phyloP scores from a whole-genome alignment of 1,139 yeast species.

The Yamadazyma atlantica region DNA sequence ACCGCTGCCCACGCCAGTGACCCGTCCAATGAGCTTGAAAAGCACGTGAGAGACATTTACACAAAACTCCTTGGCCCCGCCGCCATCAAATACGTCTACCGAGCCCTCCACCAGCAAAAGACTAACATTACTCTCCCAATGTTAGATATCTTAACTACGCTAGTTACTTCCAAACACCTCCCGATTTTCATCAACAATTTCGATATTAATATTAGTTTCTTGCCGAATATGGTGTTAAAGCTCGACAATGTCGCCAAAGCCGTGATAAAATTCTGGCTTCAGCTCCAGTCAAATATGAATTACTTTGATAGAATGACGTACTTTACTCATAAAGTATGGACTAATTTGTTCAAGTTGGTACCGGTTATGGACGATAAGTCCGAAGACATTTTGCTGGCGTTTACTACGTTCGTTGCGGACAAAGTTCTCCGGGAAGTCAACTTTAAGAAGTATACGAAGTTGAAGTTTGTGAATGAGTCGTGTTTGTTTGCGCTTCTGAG shows the following conservation, averaged over 20 bases:
- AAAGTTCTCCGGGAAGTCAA: constrained; percentile 58
- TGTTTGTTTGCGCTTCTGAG: constrained; percentile 60
- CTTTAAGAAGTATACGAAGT: constrained; percentile 68
- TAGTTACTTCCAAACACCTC: constrained; percentile 51
- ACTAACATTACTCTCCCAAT: constrained; percentile 64
- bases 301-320: constrained; percentile 16
- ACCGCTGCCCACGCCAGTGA: background rate
- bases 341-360: constrained; percentile 22
- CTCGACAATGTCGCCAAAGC: constrained; percentile 52
- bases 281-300: constrained; percentile 26
- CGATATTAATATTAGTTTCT: constrained; percentile 61
- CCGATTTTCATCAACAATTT: constrained; percentile 63
- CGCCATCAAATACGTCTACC: constrained; percentile 63
- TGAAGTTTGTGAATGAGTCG: constrained; percentile 78
- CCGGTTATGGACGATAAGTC: constrained; percentile 35
- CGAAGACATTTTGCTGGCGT: constrained; percentile 50
- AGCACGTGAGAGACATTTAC: constrained; percentile 27
- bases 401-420: constrained; percentile 49
- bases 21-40: background rate
- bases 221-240: constrained; percentile 65
- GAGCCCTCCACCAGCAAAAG: constrained; percentile 62
- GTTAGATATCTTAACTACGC: constrained; percentile 52
- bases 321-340: constrained; percentile 15
- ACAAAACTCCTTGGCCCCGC: constrained; percentile 49
- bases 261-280: constrained; percentile 63